Conservation (phyloP, 1,284 basidiomycete species). For the Trichosporon sp. region DNA sequence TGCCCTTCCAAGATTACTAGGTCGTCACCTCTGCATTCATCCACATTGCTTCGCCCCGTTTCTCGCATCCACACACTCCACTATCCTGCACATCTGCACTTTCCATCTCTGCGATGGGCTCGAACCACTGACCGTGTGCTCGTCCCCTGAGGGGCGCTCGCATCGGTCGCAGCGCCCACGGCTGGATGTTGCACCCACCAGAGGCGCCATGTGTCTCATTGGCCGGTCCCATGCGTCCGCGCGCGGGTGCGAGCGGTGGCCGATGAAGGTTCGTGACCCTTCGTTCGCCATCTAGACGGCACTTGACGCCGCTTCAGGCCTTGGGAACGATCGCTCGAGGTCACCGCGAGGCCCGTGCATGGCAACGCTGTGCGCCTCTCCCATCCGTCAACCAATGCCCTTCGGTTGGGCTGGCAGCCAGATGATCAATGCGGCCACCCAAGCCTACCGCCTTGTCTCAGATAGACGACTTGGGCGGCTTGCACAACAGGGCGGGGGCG, state of each 20-base stretch:
- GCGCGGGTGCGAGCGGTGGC: background rate
- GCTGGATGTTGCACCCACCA: background rate
- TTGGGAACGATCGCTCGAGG: background rate
- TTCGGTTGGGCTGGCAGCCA: background rate
- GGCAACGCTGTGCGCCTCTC: background rate
- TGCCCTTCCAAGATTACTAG: background rate
- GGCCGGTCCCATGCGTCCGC: background rate
- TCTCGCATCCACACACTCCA: background rate
- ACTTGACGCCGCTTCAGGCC: background rate
- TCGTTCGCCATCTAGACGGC: background rate
- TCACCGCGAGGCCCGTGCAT: background rate
- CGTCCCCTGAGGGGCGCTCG: background rate
- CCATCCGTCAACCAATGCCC: background rate
- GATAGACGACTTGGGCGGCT: background rate
- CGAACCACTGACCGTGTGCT: background rate
- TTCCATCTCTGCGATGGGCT: background rate
- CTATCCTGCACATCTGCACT: background rate
- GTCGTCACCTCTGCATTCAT: background rate
- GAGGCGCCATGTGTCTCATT: background rate
- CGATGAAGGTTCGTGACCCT: background rate
- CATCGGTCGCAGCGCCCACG: background rate
- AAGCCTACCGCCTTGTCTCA: background rate
- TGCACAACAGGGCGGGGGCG: background rate
- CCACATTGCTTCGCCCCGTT: background rate
- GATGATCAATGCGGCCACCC: background rate